Percentiles rank a stretch among this genome's conserved stretches.
Evolutionary conservation across 2,329 filamentous ascomycete species (phyloP).

Genomic region (Zasmidium angulare): DNA sequence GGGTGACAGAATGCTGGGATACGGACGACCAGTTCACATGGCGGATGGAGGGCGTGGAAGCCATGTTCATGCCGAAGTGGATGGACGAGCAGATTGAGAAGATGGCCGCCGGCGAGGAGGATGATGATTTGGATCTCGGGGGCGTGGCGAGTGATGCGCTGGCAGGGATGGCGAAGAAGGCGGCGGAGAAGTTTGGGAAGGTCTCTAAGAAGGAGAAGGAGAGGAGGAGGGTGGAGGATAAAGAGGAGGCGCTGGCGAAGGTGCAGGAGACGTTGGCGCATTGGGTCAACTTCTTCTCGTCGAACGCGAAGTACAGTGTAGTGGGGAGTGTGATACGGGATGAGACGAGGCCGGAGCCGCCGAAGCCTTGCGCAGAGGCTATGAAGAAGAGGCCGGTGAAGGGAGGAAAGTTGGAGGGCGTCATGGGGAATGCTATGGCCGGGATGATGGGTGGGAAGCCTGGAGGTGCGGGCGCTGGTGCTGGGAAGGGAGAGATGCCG

Average conservation of each 20-base stretch:
- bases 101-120: constrained; percentile 18
- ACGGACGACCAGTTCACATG: constrained; percentile 28
- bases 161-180: constrained; percentile 26
- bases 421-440: constrained; percentile 19
- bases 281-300: constrained; percentile 53
- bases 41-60: constrained; percentile 28
- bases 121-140: constrained; percentile 19
- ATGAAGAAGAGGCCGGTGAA: constrained; percentile 33
- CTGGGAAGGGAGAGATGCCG: constrained; percentile 20
- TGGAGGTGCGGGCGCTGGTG: constrained; percentile 6
- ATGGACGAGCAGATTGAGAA: constrained; percentile 29
- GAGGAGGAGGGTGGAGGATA: constrained; percentile 23
- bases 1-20: constrained; percentile 35
- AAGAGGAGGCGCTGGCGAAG: constrained; percentile 55
- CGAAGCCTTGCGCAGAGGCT: constrained; percentile 28
- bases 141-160: constrained; percentile 23
- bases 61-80: constrained; percentile 31
- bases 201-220: constrained; percentile 20
- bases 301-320: constrained; percentile 26
- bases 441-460: constrained; percentile 12
- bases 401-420: constrained; percentile 29
- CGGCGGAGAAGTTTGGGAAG: constrained; percentile 28
- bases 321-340: constrained; percentile 27
- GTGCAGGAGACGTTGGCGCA: constrained; percentile 65
- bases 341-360: constrained; percentile 22